Base-by-base conservation (phyloP, 1,139 yeast genomes). In the Geotrichum klebahnii region DNA sequence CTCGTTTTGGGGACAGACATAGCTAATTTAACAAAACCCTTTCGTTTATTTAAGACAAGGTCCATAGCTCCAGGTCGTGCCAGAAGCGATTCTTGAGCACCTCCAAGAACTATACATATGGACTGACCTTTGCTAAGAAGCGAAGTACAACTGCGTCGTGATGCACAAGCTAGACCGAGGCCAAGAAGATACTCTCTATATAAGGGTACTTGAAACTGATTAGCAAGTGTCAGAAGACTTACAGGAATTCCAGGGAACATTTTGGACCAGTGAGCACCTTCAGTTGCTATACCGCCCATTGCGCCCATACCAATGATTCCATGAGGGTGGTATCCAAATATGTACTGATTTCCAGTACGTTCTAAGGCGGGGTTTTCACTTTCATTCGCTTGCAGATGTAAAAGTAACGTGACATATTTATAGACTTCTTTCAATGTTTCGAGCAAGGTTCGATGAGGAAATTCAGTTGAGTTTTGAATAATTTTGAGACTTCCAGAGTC, bases 261-360 rank as follows among this genome's bases (percentile, higher is more conserved):
- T 22, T 77, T 68, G 29, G 79, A 71, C 76, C 86, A 85, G 28
- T 75, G 75, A 4, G 84, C 76, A 8, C 90, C 92, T 58, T 89
- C 89, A 8, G 95, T 85, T 0, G 84, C 92, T 60, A 92, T 74
- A 0, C 82, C 82, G 3, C 96, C 96, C 67, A 92, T 80, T 0
- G 84, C 92, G 1, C 97, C 96, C 78, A 90, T 77, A 0, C 96
- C 88, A 24, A 90, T 89, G 9, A 92, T 90, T 0, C 98, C 98
- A 65, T 92, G 98, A 0, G 98, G 98, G 67, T 90, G 97, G 63
- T 88, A 85, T 0, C 97, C 96, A 67, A 90, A 90, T 1, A 90
- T 80, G 65, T 92, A 90, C 41, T 84, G 73, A 46, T 56, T 56
- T 37, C 70, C 70, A 0, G 69, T 63, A 12, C 43, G 16, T 2